Percentiles rank a stretch among this genome's conserved stretches.
Conservation (phyloP, 805 yeast genomes). For the Suhomyces pyralidae region DNA sequence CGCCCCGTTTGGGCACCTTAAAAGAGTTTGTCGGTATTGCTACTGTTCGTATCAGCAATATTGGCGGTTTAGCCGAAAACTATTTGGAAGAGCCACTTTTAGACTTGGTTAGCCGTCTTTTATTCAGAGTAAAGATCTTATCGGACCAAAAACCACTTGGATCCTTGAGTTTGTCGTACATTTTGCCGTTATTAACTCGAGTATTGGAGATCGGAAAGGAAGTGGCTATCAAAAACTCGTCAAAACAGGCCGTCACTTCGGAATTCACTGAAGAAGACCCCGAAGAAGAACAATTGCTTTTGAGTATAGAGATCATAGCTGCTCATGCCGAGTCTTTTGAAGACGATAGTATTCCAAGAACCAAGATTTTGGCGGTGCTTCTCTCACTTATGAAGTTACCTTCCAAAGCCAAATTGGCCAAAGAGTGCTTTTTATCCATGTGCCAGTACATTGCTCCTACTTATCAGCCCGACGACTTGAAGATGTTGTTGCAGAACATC, state of each 20-base stretch:
- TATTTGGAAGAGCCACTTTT: conserved; percentile 50
- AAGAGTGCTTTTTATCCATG: conserved; percentile 76
- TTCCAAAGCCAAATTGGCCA: conserved; percentile 73
- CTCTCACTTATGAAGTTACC: conserved; percentile 69
- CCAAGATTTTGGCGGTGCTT: conserved; percentile 57
- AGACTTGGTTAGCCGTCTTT: conserved; percentile 58
- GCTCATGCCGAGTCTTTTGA: conserved; percentile 67
- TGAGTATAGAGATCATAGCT: conserved; percentile 73
- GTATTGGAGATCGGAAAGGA: conserved; percentile 66
- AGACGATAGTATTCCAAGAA: conserved; percentile 66
- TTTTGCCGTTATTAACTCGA: conserved; percentile 69
- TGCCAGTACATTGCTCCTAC: conserved; percentile 73
- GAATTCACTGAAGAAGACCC: conserved; percentile 79
- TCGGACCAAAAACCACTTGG: conserved; percentile 74
- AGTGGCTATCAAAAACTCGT: conserved; percentile 51
- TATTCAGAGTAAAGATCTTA: conserved; percentile 72
- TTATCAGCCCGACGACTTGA: conserved; percentile 54
- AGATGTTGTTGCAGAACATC: conserved; percentile 52
- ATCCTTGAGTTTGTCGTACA: conserved; percentile 62
- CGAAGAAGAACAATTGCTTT: conserved; percentile 81
- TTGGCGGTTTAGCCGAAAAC: conserved; percentile 44
- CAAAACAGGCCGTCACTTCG: conserved; percentile 49
- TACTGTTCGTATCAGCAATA: conserved; percentile 55
- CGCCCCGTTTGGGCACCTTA: conserved; percentile 49
- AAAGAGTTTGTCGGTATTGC: conserved; percentile 65